Conservation (phyloP, 108 stramenopile genomes). For the Craspedostauros australis region DNA sequence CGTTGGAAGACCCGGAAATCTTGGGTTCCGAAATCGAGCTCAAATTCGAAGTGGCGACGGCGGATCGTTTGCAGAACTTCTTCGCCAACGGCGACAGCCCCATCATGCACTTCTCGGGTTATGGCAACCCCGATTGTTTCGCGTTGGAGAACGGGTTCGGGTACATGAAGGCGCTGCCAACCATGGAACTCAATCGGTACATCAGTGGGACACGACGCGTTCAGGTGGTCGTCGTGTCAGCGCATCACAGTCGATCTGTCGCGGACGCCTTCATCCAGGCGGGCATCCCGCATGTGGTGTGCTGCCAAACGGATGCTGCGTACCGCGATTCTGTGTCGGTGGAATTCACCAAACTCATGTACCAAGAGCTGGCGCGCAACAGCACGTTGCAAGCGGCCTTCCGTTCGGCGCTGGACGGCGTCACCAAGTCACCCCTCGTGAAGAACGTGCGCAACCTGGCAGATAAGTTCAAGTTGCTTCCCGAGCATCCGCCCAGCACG, state of each 20-base stretch:
- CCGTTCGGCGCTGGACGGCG: conserved; percentile 43
- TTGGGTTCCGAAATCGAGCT: conserved; percentile 8
- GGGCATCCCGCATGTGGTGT: conserved; percentile 82
- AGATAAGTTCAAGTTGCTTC: conserved; percentile 50
- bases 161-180: conserved; percentile 41
- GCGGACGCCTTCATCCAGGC: conserved; percentile 71
- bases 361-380: conserved; percentile 36
- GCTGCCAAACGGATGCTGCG: conserved; percentile 52
- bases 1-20: conserved; percentile 1
- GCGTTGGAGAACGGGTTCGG: conserved; percentile 64
- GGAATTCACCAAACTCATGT: conserved; percentile 56
- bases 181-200: conserved; percentile 23
- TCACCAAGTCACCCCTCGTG: conserved; percentile 31
- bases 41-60: conserved; percentile 51
- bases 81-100: conserved; percentile 26
- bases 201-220: conserved; percentile 13
- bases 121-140: conserved; percentile 44
- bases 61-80: conserved; percentile 26
- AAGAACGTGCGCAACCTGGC: conserved; percentile 12
- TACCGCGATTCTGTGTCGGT: conserved; percentile 59
- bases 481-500: conserved; percentile 24
- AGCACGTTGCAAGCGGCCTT: conserved; percentile 65
- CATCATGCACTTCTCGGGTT: conserved; percentile 46
- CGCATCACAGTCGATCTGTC: conserved; percentile 49
- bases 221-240: conserved; percentile 71